Conservation (phyloP, 768 basidiomycete species). For the Calocybe gangraenosa region DNA sequence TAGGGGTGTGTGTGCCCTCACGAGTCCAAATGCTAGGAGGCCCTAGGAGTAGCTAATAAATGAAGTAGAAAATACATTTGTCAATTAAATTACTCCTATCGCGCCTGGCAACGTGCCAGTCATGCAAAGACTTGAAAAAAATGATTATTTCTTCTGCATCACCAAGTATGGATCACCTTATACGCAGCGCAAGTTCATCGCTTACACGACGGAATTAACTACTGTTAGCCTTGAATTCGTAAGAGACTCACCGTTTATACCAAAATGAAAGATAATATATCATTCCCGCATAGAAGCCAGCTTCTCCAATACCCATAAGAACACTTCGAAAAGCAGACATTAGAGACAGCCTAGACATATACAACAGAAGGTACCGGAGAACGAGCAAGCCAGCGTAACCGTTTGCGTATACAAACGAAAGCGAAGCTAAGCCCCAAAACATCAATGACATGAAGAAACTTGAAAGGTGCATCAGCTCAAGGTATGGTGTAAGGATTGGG, state of each 20-base stretch:
- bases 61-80: too few relatives aligned
- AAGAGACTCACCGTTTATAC: slow-evolving; percentile 34
- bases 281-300: slow-evolving; percentile 58
- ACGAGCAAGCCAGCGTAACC: slow-evolving; percentile 46
- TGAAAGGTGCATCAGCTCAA: not conserved
- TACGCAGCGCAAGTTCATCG: slow-evolving; percentile 46
- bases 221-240: not conserved
- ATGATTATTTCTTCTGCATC: not conserved
- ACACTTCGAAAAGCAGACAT: slow-evolving; percentile 23
- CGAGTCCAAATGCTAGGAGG: slow-evolving; percentile 51
- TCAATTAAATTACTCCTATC: slow-evolving; percentile 47
- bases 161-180: too few relatives aligned
- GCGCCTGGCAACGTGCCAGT: slow-evolving; percentile 55
- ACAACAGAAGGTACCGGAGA: slow-evolving; percentile 36
- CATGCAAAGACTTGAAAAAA: slow-evolving; percentile 43
- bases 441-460: slow-evolving; percentile 53
- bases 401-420: slow-evolving; percentile 51
- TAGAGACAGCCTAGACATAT: not conserved
- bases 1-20: slow-evolving; percentile 43
- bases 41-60: slow-evolving; percentile 29
- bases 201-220: slow-evolving; percentile 18
- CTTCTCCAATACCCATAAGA: slow-evolving; percentile 56
- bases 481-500: not conserved
- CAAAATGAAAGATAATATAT: slow-evolving; percentile 61
- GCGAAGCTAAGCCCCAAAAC: slow-evolving; percentile 50